Percentiles rank a stretch among this genome's conserved stretches.
Evolutionary conservation across 2,329 filamentous ascomycete genomes (phyloP).

Genomic region (Cyphellophora attinorum): DNA sequence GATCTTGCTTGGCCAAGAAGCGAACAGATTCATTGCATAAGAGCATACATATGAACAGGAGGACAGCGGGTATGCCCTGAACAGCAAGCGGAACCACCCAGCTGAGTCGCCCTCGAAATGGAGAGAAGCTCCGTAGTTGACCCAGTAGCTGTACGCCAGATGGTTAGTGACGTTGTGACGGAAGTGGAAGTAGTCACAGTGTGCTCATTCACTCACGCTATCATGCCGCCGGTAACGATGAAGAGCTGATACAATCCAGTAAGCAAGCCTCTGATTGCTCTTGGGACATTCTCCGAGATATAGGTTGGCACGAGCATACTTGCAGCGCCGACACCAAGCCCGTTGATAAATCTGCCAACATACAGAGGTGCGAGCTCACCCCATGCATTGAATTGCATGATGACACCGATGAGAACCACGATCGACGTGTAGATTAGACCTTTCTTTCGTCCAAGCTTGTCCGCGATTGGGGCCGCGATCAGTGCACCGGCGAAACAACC

Average conservation of each 20-base stretch:
- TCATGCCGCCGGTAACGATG: slow-evolving; percentile 24
- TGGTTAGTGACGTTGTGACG: no score
- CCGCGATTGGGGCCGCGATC: slow-evolving; percentile 29
- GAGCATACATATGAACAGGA: slow-evolving; percentile 21
- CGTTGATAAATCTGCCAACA: slow-evolving; percentile 44
- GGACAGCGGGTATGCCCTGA: slow-evolving; percentile 42
- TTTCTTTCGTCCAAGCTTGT: slow-evolving; percentile 43
- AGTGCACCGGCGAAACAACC: slow-evolving; percentile 59
- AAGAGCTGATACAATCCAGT: slow-evolving; percentile 24
- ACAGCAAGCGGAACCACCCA: slow-evolving; percentile 56
- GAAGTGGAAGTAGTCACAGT: no score
- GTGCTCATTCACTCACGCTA: no score
- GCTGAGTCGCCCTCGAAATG: slow-evolving; percentile 36
- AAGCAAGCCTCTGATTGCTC: slow-evolving; percentile 36
- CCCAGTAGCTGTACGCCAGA: no score
- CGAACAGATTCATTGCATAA: slow-evolving; percentile 24
- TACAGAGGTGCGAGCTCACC: slow-evolving; percentile 41
- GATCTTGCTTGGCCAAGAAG: slow-evolving; percentile 49
- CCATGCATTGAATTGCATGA: slow-evolving; percentile 31
- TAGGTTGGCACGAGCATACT: slow-evolving; percentile 53
- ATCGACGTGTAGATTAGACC: slow-evolving; percentile 43
- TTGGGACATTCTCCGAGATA: slow-evolving; percentile 50
- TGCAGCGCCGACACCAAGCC: slow-evolving; percentile 50
- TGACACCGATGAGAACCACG: slow-evolving; percentile 37
- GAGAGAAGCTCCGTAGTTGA: slow-evolving; percentile 42